Base-by-base conservation (phyloP, 2,329 filamentous ascomycete species). In the Sarocladiaceae sp. region DNA sequence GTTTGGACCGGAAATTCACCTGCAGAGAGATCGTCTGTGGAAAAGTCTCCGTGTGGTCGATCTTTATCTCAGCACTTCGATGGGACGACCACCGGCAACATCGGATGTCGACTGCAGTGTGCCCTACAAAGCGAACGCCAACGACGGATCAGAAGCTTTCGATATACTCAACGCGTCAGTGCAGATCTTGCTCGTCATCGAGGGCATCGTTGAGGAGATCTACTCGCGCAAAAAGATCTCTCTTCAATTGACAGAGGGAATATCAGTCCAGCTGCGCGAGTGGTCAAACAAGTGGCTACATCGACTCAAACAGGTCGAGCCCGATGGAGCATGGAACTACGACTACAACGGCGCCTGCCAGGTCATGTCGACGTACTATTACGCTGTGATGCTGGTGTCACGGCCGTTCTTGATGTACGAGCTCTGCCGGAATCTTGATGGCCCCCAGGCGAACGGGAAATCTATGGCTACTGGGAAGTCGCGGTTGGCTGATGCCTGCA, bases 381-480 rank as follows among this genome's bases (percentile, higher is more conserved):
- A 81, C 53, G 74, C 76, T 1, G 78, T 80, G n/a, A 80, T 81
- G 67, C 67, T 81, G 3, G 76, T 80, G 0, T 77, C 78, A 0
- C 66, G 78, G 1, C 78, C 78, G 0, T 81, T 81, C 49, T 66
- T 81, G 6, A 79, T 80, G 76, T 79, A 78, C 47, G 77, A 80
- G 59, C 64, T 80, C 3, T 74, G 71, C 49, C 69, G 70, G 25
- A 66, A 77, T 0, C 56, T 80, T 3, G 54, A 52, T 23, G 57
- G 53, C 1, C 28, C 51, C 5, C 28, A 36, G 20, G 25, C 46
- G 26, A 48, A 20, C 13, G 26, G 17, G 8, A 25, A 28, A 33
- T 48, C 58, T 18, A 47, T 66, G 52, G 60, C 62, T 4, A 73
- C 73, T 0, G 74, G 73, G 1, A 77, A 76, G 56, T 71, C 74